Conservation (phyloP, 169 alveolate genomes). For the Plasmodium adleri region DNA sequence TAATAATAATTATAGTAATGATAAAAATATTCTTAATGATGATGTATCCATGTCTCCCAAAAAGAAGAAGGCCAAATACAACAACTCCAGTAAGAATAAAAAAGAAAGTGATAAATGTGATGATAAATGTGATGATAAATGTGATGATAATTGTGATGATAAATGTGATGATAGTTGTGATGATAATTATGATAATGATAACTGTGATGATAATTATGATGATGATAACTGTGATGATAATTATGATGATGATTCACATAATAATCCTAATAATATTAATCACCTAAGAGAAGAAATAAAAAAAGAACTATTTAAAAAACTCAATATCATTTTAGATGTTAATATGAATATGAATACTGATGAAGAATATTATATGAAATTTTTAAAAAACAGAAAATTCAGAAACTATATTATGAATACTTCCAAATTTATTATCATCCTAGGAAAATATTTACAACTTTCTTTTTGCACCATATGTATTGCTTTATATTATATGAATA, state of each 20-base stretch:
- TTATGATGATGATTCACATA: not conserved
- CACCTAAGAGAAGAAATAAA: conserved; percentile 31
- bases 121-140: no score
- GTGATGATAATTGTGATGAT: no score
- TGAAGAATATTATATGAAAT: conserved; percentile 39
- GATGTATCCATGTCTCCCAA: not conserved
- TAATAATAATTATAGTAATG: not conserved
- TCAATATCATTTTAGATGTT: conserved; percentile 35
- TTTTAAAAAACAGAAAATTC: conserved; percentile 30
- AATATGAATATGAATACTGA: conserved; percentile 27
- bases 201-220: not conserved
- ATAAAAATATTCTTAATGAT: not conserved
- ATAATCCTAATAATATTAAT: conserved; percentile 3
- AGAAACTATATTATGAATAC: conserved; percentile 35
- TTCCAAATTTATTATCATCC: conserved; percentile 31
- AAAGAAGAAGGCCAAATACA: not conserved
- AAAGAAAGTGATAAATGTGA: not conserved
- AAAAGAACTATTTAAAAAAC: conserved; percentile 34
- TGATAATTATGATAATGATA: not conserved
- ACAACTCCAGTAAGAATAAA: not conserved
- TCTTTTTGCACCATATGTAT: conserved; percentile 35
- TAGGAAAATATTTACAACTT: conserved; percentile 41
- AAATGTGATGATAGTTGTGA: no score
- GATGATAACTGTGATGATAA: not conserved
- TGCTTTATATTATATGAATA: conserved; percentile 45